Conservation (phyloP, 768 basidiomycete genomes). For the Scleroderma bovista region DNA sequence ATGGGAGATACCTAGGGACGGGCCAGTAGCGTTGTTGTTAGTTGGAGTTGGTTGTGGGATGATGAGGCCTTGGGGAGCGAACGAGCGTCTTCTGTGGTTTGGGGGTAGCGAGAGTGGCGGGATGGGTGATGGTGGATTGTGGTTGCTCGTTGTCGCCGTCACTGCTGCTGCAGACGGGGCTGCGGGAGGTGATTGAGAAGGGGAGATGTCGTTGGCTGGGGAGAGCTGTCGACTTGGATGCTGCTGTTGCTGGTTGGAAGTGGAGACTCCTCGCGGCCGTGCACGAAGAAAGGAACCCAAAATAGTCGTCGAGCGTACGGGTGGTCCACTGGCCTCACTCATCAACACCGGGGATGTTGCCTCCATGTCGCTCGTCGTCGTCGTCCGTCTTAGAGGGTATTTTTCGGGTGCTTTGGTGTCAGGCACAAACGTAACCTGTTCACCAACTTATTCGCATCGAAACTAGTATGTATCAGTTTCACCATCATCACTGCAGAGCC, state of each 20-base stretch:
- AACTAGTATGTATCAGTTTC: no score
- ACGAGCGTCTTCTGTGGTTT: constrained; percentile 33
- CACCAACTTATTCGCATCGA: no score
- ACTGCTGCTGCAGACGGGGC: no score
- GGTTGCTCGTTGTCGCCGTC: no score
- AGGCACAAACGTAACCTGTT: not conserved
- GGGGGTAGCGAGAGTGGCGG: constrained; percentile 33
- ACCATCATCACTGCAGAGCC: no score
- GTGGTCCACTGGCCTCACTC: constrained; percentile 14
- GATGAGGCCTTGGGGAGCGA: constrained; percentile 32
- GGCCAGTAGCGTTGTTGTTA: not conserved
- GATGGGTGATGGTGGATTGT: constrained; percentile 26
- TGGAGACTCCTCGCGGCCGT: constrained; percentile 61
- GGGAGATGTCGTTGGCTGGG: constrained; percentile 37
- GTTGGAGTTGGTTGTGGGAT: constrained; percentile 32
- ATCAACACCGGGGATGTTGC: constrained; percentile 6
- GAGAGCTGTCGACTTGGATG: constrained; percentile 26
- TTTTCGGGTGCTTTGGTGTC: not conserved
- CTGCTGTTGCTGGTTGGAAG: constrained; percentile 42
- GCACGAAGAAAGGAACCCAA: constrained; percentile 68
- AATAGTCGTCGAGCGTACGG: constrained; percentile 51
- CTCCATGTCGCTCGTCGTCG: constrained; percentile 6
- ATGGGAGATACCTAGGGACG: constrained; percentile 42
- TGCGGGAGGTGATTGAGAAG: constrained; percentile 38
- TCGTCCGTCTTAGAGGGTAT: not conserved